Evolutionary conservation across 352 stramenopile species (phyloP).

Genomic region (Sclerospora graminicola): DNA sequence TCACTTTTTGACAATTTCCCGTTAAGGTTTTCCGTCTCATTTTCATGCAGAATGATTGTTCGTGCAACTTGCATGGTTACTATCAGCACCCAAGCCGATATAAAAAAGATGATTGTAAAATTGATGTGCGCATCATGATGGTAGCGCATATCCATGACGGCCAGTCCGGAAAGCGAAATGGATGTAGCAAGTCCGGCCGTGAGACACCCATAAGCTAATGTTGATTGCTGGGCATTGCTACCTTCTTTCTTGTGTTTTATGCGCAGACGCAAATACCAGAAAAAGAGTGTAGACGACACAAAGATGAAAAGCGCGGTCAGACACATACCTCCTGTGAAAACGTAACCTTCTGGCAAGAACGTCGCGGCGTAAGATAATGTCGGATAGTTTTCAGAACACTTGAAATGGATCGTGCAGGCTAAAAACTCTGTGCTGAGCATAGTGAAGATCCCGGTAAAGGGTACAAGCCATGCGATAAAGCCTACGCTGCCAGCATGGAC

Average conservation of each 20-base stretch:
- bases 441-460: constrained; percentile 53
- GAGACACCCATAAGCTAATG: constrained; percentile 18
- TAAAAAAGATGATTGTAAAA: constrained; percentile 72
- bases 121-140: constrained; percentile 62
- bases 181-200: constrained; percentile 21
- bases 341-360: constrained; percentile 55
- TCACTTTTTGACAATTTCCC: constrained; percentile 6
- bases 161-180: constrained; percentile 50
- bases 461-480: constrained; percentile 60
- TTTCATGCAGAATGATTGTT: constrained; percentile 27
- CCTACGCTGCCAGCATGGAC: constrained; percentile 42
- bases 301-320: constrained; percentile 70
- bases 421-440: constrained; percentile 64
- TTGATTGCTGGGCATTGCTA: constrained; percentile 2
- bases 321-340: constrained; percentile 73
- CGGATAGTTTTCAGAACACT: constrained; percentile 59
- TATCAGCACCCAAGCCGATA: constrained; percentile 58
- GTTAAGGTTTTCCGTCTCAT: constrained; percentile 8
- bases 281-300: constrained; percentile 40
- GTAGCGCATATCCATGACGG: constrained; percentile 65
- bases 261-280: constrained; percentile 57
- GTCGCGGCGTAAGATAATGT: constrained; percentile 80
- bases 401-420: constrained; percentile 64
- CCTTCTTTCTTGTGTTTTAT: constrained; percentile 6
- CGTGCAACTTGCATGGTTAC: constrained; percentile 41